phyloP scores from a whole-genome alignment of 805 yeast species.

The Jamesozyma piceae region DNA sequence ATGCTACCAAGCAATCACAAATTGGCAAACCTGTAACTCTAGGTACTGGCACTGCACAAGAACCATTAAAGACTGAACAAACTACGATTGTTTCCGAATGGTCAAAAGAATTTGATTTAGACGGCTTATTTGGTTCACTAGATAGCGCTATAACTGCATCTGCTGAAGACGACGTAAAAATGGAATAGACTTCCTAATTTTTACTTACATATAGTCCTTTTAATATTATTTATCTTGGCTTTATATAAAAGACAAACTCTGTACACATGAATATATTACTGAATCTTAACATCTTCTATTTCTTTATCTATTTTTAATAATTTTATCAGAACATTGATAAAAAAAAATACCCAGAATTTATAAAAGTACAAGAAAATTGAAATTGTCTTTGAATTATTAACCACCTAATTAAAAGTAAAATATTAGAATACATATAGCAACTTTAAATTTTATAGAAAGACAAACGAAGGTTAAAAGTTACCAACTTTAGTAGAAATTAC shows the following conservation, averaged over 20 bases:
- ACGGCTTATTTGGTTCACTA: slow-evolving; percentile 52
- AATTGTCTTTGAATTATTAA: no score
- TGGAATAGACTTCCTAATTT: slow-evolving; percentile 4
- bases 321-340: neutral
- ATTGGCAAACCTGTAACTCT: slow-evolving; percentile 29
- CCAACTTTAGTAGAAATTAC: no score
- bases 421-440: no score
- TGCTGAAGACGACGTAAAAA: slow-evolving; percentile 15
- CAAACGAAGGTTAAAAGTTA: no score
- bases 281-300: no score
- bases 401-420: no score
- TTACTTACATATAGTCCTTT: neutral
- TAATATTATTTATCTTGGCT: no score
- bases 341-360: neutral
- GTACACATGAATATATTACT: neutral
- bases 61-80: slow-evolving; percentile 41
- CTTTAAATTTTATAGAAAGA: no score
- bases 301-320: no score
- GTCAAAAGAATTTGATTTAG: slow-evolving; percentile 92
- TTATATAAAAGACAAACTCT: neutral
- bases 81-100: slow-evolving; percentile 80
- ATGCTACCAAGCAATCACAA: slow-evolving; percentile 12
- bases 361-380: no score
- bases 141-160: slow-evolving; percentile 28
- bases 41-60: slow-evolving; percentile 30